These are phyloP conservation scores for Dactylellina drechsleri DNA, from an alignment of 2,329 filamentous ascomycete species.

Conservation along the genomic window DNA sequence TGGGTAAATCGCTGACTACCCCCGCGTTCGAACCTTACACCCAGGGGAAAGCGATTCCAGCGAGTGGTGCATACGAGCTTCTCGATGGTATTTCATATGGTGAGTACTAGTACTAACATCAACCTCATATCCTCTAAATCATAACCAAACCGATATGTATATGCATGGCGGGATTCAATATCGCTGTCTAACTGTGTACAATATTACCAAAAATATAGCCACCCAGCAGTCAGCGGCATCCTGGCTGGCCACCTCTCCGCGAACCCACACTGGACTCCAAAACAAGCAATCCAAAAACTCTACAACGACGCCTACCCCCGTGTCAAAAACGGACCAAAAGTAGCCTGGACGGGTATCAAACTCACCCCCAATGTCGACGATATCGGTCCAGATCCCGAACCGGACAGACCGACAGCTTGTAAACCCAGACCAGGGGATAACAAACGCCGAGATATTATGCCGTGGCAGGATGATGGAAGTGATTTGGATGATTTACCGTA, in stretches of 20 bases:
- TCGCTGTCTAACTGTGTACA: no score
- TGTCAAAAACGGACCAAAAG: background rate
- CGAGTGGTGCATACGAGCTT: background rate
- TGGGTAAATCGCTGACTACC: background rate
- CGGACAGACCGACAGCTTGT: background rate
- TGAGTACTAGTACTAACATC: background rate
- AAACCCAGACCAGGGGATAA: background rate
- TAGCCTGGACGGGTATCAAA: slow-evolving; percentile 16
- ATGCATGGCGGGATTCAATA: no score
- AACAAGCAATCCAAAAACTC: slow-evolving; percentile 11
- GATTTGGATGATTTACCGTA: background rate
- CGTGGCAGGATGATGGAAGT: no score
- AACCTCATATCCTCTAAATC: no score
- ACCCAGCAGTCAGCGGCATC: slow-evolving; percentile 12
- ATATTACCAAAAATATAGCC: background rate
- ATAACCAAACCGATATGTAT: no score
- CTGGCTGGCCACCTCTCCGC: slow-evolving; percentile 21
- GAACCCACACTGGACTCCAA: background rate
- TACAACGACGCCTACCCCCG: slow-evolving; percentile 25
- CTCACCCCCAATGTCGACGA: background rate
- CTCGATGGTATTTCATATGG: background rate
- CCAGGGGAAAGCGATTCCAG: background rate
- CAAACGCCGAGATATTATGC: no score
- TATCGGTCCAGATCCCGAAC: background rate
- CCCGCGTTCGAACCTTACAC: background rate